These are phyloP conservation scores for Paramarasmius palmivorus DNA, from an alignment of 1,284 basidiomycete species.

Conservation along the genomic window DNA sequence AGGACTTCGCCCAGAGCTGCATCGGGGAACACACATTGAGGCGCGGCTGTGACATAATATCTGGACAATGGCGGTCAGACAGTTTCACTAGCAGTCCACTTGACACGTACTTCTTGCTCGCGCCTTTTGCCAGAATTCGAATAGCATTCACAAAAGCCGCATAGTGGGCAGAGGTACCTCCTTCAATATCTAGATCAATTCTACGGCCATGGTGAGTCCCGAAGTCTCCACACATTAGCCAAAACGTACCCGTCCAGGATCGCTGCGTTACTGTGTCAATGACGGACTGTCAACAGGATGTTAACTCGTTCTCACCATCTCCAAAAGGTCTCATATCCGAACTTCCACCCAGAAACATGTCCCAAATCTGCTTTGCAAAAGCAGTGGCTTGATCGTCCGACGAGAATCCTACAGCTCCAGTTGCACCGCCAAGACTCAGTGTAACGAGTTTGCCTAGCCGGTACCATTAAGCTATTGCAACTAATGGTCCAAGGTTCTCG, in stretches of 20 bases:
- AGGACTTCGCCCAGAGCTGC: conserved; percentile 50
- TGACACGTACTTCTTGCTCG: conserved; percentile 52
- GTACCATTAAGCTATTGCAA: no score
- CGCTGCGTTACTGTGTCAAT: conserved; percentile 38
- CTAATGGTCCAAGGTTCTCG: no score
- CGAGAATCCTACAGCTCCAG: conserved; percentile 55
- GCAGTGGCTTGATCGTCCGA: conserved; percentile 50
- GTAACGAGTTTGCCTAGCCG: conserved; percentile 68
- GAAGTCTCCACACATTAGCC: not conserved
- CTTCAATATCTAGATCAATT: conserved; percentile 68
- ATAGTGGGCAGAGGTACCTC: conserved; percentile 54
- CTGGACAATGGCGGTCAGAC: conserved; percentile 26
- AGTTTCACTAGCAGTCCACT: no score
- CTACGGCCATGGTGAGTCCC: conserved; percentile 31
- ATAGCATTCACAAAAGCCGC: conserved; percentile 60
- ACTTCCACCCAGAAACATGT: conserved; percentile 57
- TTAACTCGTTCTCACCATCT: conserved; percentile 35
- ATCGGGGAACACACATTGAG: conserved; percentile 60
- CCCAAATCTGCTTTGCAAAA: conserved; percentile 64
- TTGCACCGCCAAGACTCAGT: conserved; percentile 34
- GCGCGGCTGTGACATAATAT: conserved; percentile 63
- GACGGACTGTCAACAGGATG: conserved; percentile 55
- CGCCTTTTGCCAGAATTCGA: conserved; percentile 47
- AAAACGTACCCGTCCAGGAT: conserved; percentile 59
- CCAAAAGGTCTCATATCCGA: conserved; percentile 42